Evolutionary conservation across 345 rosid genomes (phyloP).

Genomic region (Rhodomyrtus tomentosa): DNA sequence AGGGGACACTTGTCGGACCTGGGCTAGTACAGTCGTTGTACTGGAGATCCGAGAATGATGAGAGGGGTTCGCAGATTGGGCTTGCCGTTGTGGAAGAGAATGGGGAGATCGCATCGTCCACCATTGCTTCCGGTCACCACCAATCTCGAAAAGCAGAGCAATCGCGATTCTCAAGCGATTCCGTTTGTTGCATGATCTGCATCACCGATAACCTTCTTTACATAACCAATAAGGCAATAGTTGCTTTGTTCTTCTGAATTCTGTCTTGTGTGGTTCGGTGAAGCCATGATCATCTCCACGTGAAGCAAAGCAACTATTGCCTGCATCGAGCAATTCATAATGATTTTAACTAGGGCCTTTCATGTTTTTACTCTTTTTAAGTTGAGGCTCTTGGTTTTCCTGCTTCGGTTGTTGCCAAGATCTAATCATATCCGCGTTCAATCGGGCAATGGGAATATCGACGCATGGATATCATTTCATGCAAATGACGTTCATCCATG

Average conservation of each 20-base stretch:
- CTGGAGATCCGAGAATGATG: too few relatives aligned
- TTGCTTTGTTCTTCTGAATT: too few relatives aligned
- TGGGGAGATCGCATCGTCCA: conserved; percentile 2
- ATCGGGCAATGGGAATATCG: background rate
- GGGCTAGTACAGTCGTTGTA: too few relatives aligned
- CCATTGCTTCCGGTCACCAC: background rate
- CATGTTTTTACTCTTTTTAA: background rate
- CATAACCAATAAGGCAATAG: too few relatives aligned
- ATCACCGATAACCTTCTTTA: too few relatives aligned
- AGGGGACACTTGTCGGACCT: too few relatives aligned
- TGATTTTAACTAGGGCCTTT: background rate
- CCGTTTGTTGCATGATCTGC: background rate
- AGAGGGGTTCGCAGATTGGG: too few relatives aligned
- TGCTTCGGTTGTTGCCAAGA: background rate
- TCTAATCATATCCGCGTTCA: background rate
- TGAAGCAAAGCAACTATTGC: too few relatives aligned
- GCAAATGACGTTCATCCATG: background rate
- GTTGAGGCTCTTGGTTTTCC: background rate
- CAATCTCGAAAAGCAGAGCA: background rate
- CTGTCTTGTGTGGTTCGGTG: too few relatives aligned
- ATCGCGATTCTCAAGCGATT: background rate
- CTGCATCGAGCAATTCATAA: background rate
- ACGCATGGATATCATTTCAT: background rate
- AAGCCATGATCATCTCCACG: too few relatives aligned
- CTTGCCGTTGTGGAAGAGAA: background rate